A percentile compares a stretch with the other conserved stretches of the same genome.
Evolutionary conservation across 2,329 filamentous ascomycete genomes (phyloP).

Genomic region (Shiraia bambusicola): DNA sequence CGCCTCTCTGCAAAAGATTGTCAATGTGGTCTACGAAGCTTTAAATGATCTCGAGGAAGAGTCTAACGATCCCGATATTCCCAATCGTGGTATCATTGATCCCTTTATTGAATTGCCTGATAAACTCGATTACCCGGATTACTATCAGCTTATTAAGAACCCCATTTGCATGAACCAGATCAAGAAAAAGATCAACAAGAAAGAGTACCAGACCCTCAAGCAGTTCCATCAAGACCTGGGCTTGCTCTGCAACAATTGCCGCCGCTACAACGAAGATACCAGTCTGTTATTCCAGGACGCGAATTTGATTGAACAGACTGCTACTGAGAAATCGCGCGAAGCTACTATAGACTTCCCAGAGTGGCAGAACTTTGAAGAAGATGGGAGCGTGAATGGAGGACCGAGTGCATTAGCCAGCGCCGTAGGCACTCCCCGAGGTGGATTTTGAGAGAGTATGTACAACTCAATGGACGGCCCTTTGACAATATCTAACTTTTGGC

Average conservation of each 20-base stretch:
- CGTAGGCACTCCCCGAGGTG: constrained; percentile 35
- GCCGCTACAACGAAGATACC: constrained; percentile 94
- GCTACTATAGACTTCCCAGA: constrained; percentile 58
- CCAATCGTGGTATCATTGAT: constrained; percentile 81
- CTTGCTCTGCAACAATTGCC: constrained; percentile 84
- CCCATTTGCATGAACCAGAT: constrained; percentile 98
- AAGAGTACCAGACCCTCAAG: constrained; percentile 80
- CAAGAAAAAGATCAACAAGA: constrained; percentile 90
- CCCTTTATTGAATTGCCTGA: constrained; percentile 91
- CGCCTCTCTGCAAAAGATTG: constrained; percentile 73
- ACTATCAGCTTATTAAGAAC: constrained; percentile 88
- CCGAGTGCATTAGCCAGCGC: constrained; percentile 33
- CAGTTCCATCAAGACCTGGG: constrained; percentile 82
- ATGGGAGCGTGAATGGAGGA: constrained; percentile 53
- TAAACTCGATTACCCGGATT: constrained; percentile 88
- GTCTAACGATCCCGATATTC: constrained; percentile 58
- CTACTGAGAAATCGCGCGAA: constrained; percentile 55
- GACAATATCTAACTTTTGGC: not conserved
- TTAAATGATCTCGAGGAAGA: constrained; percentile 85
- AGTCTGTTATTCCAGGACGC: constrained; percentile 92
- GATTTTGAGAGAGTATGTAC: constrained; percentile 14
- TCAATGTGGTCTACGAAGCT: constrained; percentile 74
- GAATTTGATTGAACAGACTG: constrained; percentile 75
- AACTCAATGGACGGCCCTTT: not conserved
- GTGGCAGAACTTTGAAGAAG: constrained; percentile 59